These are phyloP conservation scores for Pythium scleroteichum DNA, from an alignment of 352 stramenopile species.

Conservation along the genomic window DNA sequence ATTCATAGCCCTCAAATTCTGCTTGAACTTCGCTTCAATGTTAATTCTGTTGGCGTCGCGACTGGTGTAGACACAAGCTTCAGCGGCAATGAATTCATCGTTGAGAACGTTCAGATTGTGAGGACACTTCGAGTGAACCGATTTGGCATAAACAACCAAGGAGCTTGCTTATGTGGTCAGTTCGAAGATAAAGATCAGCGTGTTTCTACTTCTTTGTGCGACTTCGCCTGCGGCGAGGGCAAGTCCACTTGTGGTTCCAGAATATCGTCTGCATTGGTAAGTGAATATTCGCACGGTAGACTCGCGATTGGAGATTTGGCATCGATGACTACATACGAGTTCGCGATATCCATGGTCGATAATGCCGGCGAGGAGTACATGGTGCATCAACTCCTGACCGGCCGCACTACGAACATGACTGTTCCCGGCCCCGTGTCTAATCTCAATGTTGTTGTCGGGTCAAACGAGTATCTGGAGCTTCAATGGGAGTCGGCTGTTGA, in stretches of 20 bases:
- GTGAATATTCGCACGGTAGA: conserved; percentile 32
- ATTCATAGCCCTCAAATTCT: conserved; percentile 30
- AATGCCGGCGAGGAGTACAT: conserved; percentile 35
- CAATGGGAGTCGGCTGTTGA: conserved; percentile 48
- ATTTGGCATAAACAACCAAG: conserved; percentile 36
- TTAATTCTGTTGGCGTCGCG: conserved; percentile 2
- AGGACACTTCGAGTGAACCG: conserved; percentile 11
- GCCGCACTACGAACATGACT: conserved; percentile 35
- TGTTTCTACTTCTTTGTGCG: conserved; percentile 25
- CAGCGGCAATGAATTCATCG: conserved; percentile 43
- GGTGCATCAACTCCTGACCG: conserved; percentile 29
- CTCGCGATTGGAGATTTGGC: conserved; percentile 39
- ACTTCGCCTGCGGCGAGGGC: conserved; percentile 3
- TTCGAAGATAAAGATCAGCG: conserved; percentile 4
- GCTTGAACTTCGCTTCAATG: conserved; percentile 34
- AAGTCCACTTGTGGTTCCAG: conserved; percentile 16
- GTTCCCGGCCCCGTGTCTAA: conserved; percentile 36
- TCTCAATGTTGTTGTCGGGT: conserved; percentile 34
- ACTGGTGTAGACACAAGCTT: conserved; percentile 35
- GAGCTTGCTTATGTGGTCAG: conserved; percentile 44
- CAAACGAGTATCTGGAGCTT: conserved; percentile 36
- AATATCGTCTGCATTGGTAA: conserved; percentile 24
- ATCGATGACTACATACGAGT: conserved; percentile 36
- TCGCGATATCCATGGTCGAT: conserved; percentile 34
- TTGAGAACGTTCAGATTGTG: conserved; percentile 29